Base-by-base conservation (phyloP, 495 filamentous ascomycete genomes). In the Aspergillus conjunctus region DNA sequence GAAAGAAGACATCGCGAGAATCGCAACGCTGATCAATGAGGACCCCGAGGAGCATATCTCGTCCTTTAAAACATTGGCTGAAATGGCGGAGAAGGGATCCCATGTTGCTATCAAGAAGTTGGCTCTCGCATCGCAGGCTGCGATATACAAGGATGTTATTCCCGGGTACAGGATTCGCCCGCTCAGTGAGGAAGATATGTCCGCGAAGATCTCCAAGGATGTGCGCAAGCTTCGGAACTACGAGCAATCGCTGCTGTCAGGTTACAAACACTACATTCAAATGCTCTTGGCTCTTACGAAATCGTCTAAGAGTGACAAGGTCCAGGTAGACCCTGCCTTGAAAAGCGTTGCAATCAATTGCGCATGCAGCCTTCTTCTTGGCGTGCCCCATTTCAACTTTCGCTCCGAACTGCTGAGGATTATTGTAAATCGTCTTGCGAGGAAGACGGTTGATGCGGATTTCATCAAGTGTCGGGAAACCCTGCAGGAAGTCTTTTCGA, bases 321-420 rank as follows among this genome's bases (percentile, higher is more conserved):
- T 31, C 63, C 75, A 49, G 62, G 74, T 64, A 15, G 70, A 74
- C 59, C 60, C 73, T 45, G 60, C 74, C 39, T 66, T 94, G 54
- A 79, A 85, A 46, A 87, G 78, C 54, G 79, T 96, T 14, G 94
- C 94, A 2, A 89, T 97, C 52, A 86, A 83, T 17, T 98, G 95
- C 71, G 89, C 89, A 8, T 93, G 91, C 68, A 86, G 78, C 31
- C 81, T 98, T 17, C 77, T 98, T 33, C 77, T 84, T 12, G 77
- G 86, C 1, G 91, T 96, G 6, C 91, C 94, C 11, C 95, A 98
- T 76, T 98, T 98, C 84, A 98, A 98, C 75, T 97, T 94, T 73
- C 84, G 95, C 8, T 80, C 79, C 31, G 95, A 98, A 32, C 77
- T 98, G 30, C 73, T 98, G 39, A 90, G 90, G 75, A 91, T 98